phyloP scores from a whole-genome alignment of 2,329 filamentous ascomycete species.

The Penicillium griseofulvum region DNA sequence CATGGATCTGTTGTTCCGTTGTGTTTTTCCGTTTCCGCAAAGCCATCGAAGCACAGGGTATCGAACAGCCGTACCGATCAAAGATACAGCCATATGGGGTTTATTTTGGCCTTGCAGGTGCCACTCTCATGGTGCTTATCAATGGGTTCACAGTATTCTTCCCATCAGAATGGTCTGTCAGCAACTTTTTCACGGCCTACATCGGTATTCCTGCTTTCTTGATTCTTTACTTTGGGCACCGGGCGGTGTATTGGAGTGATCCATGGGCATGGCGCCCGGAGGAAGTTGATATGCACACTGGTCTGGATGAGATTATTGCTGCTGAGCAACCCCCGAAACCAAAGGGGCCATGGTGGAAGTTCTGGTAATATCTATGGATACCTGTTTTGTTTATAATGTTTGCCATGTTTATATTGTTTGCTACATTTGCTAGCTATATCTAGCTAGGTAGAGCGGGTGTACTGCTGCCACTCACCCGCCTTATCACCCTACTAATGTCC shows the following conservation, averaged over 20 bases:
- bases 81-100: constrained; percentile 63
- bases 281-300: constrained; percentile 54
- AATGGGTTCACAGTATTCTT: constrained; percentile 77
- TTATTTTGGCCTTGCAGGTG: constrained; percentile 55
- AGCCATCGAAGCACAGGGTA: constrained; percentile 45
- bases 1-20: constrained; percentile 65
- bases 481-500: constrained; percentile 1
- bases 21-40: constrained; percentile 60
- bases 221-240: constrained; percentile 53
- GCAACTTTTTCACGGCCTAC: constrained; percentile 65
- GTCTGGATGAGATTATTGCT: constrained; percentile 54
- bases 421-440: too few species aligned
- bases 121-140: constrained; percentile 63
- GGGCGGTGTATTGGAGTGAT: constrained; percentile 47
- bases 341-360: constrained; percentile 36
- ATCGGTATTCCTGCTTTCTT: constrained; percentile 64
- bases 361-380: constrained; percentile 10
- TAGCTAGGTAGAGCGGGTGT: not conserved
- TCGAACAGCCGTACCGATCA: constrained; percentile 55
- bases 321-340: constrained; percentile 36
- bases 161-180: constrained; percentile 60
- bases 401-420: not conserved
- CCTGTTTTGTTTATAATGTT: not conserved
- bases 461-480: not conserved
- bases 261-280: constrained; percentile 51